Conservation (phyloP, 257 asterid genomes). For the Handroanthus guayacan region DNA sequence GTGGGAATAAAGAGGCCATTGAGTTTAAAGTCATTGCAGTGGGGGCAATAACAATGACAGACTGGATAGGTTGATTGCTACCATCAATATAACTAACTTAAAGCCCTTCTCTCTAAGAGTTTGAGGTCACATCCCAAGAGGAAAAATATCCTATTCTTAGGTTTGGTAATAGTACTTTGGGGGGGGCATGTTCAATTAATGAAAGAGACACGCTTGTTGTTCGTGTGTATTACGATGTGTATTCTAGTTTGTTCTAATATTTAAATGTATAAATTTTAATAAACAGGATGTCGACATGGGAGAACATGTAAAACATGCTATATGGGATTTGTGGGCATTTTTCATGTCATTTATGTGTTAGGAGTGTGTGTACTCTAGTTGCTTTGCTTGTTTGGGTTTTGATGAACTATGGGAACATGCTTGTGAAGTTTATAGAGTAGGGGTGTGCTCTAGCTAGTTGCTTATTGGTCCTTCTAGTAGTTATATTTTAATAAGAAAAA, state of each 20-base stretch:
- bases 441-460: background rate
- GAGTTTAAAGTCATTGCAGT: conserved; percentile 58
- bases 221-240: conserved; percentile 23
- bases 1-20: conserved; percentile 55
- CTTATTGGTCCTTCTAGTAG: background rate
- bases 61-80: conserved; percentile 45
- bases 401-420: background rate
- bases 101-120: background rate
- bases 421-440: background rate
- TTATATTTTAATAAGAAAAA: too few species aligned
- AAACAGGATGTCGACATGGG: background rate
- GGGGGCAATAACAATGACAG: conserved; percentile 61
- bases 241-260: background rate
- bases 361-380: too few species aligned
- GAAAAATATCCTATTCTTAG: conserved; percentile 36
- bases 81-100: conserved; percentile 44
- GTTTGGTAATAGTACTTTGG: conserved; percentile 42
- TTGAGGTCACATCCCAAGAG: conserved; percentile 23
- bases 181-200: conserved; percentile 36
- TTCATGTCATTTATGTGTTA: too few species aligned
- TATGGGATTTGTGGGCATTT: background rate
- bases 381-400: too few species aligned
- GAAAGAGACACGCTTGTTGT: conserved; percentile 28
- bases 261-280: background rate
- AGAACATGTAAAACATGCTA: background rate